Base-by-base conservation (phyloP, 1,284 basidiomycete genomes). In the Xerocomus subilludens region DNA sequence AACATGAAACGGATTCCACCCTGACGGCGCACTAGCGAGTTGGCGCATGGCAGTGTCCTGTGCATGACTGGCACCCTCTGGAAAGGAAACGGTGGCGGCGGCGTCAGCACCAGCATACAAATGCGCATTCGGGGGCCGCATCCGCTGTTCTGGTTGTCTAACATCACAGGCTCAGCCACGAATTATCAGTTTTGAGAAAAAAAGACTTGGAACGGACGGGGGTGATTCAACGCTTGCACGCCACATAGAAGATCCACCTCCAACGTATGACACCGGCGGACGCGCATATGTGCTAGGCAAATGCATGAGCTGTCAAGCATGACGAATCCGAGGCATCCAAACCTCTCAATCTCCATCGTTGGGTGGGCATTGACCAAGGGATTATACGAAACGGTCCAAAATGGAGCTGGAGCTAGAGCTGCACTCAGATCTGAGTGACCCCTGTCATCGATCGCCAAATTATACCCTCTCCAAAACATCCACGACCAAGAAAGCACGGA, bases 331-430 rank as follows among this genome's bases (percentile, higher is more conserved):
- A 63, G 21, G 30, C 56, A 5, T 1, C 14, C 27, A 35, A 9
- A 81, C 79, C 72, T 74, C 23, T 70, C 69, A 35, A 70, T 56
- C 35, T 71, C 71, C 4, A 14, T 38, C 55, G 45, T 8, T 14
- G 21, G 66, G 58, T 69, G 30, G 16, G 33, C 4, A 38, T 27
- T n/a, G 59, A n/a, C 38, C 38, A 64, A 66, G 2, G 64, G 14
- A 42, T 42, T 20, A 42, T 42, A 42, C 11, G 42, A 13, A 42
- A 42, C 10, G 5, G 6, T 42, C 14, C 42, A 13, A 42, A 42
- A 42, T 5, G 42, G 42, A 42, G 42, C 42, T 42, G 20, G 42
- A 42, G 42, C 20, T 42, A 20, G 42, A 42, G 6, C 42, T 5
- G 42, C 20, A 42, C 42, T 20, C 42, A 20, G 16, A 42, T 42